Evolutionary conservation across 108 stramenopile genomes (phyloP), one percentile per base, ranked within the genome.

Genomic region (Nitzschia putrida): DNA sequence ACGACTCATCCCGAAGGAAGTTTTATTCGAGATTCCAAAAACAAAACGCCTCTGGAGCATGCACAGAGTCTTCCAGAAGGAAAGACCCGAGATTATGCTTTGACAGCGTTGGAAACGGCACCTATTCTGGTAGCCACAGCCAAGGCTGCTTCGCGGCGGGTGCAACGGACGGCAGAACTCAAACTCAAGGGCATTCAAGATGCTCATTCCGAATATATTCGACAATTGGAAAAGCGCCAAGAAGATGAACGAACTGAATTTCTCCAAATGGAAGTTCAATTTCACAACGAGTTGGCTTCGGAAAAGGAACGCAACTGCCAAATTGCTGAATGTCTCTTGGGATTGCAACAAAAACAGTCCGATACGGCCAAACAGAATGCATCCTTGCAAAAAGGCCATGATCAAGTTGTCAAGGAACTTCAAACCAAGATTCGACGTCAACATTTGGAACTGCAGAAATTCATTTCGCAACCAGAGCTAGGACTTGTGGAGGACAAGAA

Each of bases 241-340:
- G 57, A 70, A 13, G 55, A 55, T 7, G 64, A 69, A 44, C 29
- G 51, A 37, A 38, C 37, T n/a, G 40, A 53, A 22, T 57, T 70
- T 24, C 16, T 70, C 39, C 53, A 41, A 20, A 0, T 61, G 12
- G 58, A 71, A 40, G 26, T 77, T 3, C 53, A 58, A 44, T 61
- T 53, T 26, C 64, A 53, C 26, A 47, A 77, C 21, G 68, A 70
- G 12, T 53, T 77, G 21, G 57, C 69, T 11, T 20, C 29, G 7
- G 76, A 77, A 64, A 77, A 71, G 53, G 69, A 70, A 47, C 69
- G 76, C 23, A 77, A 77, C 25, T 61, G 64, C 58, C 8, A 50
- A 14, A 43, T 77, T 38, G 69, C 64, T 9, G 64, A 66, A 41
- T 14, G 9, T 7, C 26, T 77, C 20, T 10, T 76, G 53, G 40